Evolutionary conservation across 192 early-diverging fungal genomes (phyloP).

Genomic region (Backusella westeae): DNA sequence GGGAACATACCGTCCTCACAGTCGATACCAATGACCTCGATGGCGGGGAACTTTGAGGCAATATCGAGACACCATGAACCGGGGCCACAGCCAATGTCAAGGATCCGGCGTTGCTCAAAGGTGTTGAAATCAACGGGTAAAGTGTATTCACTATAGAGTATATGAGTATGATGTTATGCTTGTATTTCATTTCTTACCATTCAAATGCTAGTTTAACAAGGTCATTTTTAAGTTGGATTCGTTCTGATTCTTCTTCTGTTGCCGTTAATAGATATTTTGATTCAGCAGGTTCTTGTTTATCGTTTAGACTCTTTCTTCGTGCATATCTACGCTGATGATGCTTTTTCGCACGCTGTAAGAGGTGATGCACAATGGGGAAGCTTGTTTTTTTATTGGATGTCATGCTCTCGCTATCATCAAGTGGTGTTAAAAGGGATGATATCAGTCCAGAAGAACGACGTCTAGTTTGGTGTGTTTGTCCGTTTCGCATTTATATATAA

Average conservation of each 20-base stretch:
- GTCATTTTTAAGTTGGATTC: slow-evolving; percentile 27
- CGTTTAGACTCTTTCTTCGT: not conserved
- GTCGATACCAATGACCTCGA: slow-evolving; percentile 16
- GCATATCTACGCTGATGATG: not conserved
- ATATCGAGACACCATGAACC: slow-evolving; percentile 27
- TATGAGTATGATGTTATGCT: too few relatives aligned
- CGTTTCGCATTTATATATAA: not conserved
- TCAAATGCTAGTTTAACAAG: slow-evolving; percentile 28
- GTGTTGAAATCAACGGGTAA: slow-evolving; percentile 15
- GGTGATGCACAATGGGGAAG: not conserved
- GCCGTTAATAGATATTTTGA: not conserved
- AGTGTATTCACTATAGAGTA: slow-evolving; percentile 12
- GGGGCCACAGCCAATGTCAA: slow-evolving; percentile 27
- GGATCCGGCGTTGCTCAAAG: slow-evolving; percentile 3
- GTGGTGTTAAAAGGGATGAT: not conserved
- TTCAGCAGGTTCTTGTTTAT: not conserved
- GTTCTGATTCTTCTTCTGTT: slow-evolving; percentile 18
- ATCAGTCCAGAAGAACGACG: not conserved
- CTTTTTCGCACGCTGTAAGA: not conserved
- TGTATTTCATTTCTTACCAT: not conserved
- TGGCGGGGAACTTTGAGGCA: slow-evolving; percentile 3
- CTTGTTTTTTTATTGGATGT: not conserved
- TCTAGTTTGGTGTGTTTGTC: not conserved
- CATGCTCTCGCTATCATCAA: not conserved
- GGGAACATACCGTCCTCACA: slow-evolving; percentile 23